Conservation (phyloP, 768 basidiomycete species). For the Lyophyllum semitale region DNA sequence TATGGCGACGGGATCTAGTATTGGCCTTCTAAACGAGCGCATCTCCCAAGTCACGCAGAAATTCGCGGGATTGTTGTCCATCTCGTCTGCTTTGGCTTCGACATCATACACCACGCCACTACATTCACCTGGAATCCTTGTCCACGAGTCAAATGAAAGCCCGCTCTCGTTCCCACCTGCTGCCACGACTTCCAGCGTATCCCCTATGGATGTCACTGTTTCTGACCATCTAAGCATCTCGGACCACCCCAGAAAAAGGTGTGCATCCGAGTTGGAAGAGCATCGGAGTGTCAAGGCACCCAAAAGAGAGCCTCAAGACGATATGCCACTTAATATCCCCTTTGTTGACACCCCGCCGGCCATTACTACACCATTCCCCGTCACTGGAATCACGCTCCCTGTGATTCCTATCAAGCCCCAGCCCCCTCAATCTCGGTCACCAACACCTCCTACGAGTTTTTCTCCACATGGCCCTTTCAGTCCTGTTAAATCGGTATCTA, state of each 20-base stretch:
- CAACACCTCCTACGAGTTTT: constrained; percentile 34
- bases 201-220: constrained; percentile 25
- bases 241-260: constrained; percentile 46
- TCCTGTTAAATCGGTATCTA: constrained; percentile 24
- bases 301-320: constrained; percentile 52
- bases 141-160: constrained; percentile 15
- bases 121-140: constrained; percentile 15
- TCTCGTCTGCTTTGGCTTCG: constrained; percentile 16
- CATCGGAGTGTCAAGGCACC: constrained; percentile 45
- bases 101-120: constrained; percentile 16
- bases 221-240: constrained; percentile 23
- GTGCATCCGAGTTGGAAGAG: constrained; percentile 44
- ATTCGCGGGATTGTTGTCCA: constrained; percentile 43
- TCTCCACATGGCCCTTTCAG: constrained; percentile 29
- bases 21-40: constrained; percentile 57
- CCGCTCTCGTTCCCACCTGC: constrained; percentile 17
- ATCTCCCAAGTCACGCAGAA: constrained; percentile 56
- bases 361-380: constrained; percentile 13
- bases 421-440: constrained; percentile 36
- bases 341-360: constrained; percentile 16
- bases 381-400: constrained; percentile 14
- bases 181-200: constrained; percentile 8
- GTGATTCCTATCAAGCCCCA: constrained; percentile 17
- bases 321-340: constrained; percentile 32
- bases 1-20: constrained; percentile 47